Percentiles rank a stretch among this genome's conserved stretches.
Conservation (phyloP, 2,329 filamentous ascomycete genomes). For the Lomentospora prolificans region DNA sequence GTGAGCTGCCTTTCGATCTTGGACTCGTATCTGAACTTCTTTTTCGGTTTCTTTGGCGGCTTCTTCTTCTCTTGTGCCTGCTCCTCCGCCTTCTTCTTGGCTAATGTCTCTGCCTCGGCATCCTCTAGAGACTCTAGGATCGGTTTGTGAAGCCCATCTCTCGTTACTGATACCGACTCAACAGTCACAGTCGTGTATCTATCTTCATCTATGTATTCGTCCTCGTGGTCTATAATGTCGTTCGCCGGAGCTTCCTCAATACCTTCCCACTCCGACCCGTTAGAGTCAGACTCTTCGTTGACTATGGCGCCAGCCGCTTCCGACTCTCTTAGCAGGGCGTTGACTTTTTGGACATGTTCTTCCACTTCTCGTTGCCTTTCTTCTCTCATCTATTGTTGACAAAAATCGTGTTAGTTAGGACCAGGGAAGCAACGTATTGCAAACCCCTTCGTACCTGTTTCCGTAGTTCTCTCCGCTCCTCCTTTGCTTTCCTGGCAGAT, state of each 20-base stretch:
- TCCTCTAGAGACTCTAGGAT: slow-evolving; percentile 25
- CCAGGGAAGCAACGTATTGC: slow-evolving; percentile 7
- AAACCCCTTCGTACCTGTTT: slow-evolving; percentile 54
- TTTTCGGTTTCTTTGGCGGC: slow-evolving; percentile 49
- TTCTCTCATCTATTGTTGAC: slow-evolving; percentile 58
- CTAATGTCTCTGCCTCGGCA: slow-evolving; percentile 22
- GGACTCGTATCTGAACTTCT: slow-evolving; percentile 86
- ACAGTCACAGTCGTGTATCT: slow-evolving; percentile 92
- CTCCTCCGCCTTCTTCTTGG: slow-evolving; percentile 20
- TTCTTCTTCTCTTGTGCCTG: slow-evolving; percentile 16
- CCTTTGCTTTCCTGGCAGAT: slow-evolving; percentile 63
- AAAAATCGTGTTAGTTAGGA: neutral
- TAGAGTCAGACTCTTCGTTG: slow-evolving; percentile 24
- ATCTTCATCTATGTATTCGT: slow-evolving; percentile 94
- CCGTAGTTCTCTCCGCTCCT: slow-evolving; percentile 65
- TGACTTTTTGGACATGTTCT: slow-evolving; percentile 69
- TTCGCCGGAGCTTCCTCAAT: slow-evolving; percentile 42
- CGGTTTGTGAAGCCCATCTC: slow-evolving; percentile 57
- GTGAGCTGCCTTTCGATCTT: slow-evolving; percentile 74
- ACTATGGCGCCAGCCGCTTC: slow-evolving; percentile 35
- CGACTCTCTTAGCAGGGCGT: slow-evolving; percentile 56
- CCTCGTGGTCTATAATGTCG: slow-evolving; percentile 64
- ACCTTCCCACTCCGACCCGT: slow-evolving; percentile 54
- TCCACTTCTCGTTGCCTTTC: slow-evolving; percentile 74
- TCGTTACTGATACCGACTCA: slow-evolving; percentile 73